Percentiles rank a stretch among this genome's conserved stretches.
These are phyloP conservation scores for Mycosarcoma mackinlayi DNA, from an alignment of 1,284 basidiomycete genomes.

Conservation along the genomic window DNA sequence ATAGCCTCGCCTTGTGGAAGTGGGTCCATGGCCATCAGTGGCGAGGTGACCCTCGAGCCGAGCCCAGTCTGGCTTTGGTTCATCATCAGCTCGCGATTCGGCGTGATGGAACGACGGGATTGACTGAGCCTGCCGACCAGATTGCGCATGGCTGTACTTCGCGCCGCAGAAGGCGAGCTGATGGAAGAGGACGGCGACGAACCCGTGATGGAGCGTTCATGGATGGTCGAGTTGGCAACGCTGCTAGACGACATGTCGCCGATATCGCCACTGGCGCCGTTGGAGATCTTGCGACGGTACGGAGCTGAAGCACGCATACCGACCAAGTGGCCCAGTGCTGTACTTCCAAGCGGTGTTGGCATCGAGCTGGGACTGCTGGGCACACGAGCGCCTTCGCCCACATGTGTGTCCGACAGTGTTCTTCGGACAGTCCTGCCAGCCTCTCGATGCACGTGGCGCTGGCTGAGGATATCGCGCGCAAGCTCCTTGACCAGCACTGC, in stretches of 20 bases:
- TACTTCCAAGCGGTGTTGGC: constrained; percentile 16
- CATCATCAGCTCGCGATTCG: constrained; percentile 37
- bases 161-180: constrained; percentile 14
- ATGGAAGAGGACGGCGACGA: constrained; percentile 20
- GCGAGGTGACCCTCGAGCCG: constrained; percentile 20
- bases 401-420: constrained; percentile 46
- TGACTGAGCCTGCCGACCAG: constrained; percentile 37
- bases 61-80: constrained; percentile 4
- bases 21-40: constrained; percentile 31
- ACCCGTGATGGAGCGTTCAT: constrained; percentile 34
- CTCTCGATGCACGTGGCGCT: constrained; percentile 28
- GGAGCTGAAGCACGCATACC: constrained; percentile 41
- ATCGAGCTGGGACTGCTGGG: constrained; percentile 22
- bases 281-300: constrained; percentile 46
- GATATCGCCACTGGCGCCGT: constrained; percentile 21
- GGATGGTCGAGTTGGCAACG: constrained; percentile 34
- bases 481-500: constrained; percentile 73
- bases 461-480: constrained; percentile 57
- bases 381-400: constrained; percentile 28
- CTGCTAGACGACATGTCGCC: constrained; percentile 20
- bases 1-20: constrained; percentile 21
- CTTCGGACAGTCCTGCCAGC: constrained; percentile 31
- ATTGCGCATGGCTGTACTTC: constrained; percentile 41
- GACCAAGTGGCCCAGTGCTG: constrained; percentile 22
- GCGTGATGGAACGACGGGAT: constrained; percentile 34